A percentile compares a stretch with the other conserved stretches of the same genome.
Evolutionary conservation across 495 filamentous ascomycete genomes (phyloP).

Genomic region (Trichocladium uniseriatum): DNA sequence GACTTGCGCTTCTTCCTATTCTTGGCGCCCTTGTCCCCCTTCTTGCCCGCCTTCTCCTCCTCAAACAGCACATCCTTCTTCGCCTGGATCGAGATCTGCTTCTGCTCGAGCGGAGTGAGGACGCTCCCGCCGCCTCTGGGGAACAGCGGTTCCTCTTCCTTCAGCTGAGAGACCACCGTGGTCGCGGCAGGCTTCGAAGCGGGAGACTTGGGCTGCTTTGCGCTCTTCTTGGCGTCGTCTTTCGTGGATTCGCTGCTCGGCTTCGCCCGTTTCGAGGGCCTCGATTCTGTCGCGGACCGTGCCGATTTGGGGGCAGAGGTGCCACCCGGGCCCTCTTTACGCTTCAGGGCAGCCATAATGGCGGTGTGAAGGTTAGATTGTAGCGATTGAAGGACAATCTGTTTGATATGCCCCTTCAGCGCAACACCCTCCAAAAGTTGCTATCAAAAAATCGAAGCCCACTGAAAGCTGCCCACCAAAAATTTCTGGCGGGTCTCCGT

Average conservation of each 20-base stretch:
- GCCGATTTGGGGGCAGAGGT: conserved; percentile 30
- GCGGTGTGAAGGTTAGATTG: neutral
- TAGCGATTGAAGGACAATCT: conserved; percentile 18
- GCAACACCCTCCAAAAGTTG: conserved; percentile 7
- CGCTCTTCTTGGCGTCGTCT: conserved; percentile 19
- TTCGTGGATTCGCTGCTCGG: conserved; percentile 29
- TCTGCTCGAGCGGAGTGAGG: conserved; percentile 86
- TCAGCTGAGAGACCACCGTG: conserved; percentile 29
- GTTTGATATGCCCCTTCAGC: conserved; percentile 6
- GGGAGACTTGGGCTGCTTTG: conserved; percentile 14
- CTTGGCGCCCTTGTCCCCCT: conserved; percentile 32
- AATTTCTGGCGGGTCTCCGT: conserved; percentile 22
- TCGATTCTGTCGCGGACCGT: conserved; percentile 23
- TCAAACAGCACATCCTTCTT: conserved; percentile 90
- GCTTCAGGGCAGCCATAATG: conserved; percentile 38
- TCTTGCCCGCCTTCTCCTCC: conserved; percentile 48
- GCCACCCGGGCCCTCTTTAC: conserved; percentile 39
- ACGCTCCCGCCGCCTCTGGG: conserved; percentile 87
- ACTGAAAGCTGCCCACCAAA: conserved; percentile 17
- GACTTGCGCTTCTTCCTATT: conserved; percentile 46
- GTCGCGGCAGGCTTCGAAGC: conserved; percentile 21
- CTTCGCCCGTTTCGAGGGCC: conserved; percentile 38
- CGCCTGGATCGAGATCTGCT: conserved; percentile 91
- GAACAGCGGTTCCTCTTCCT: conserved; percentile 79
- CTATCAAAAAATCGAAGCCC: conserved; percentile 1